Base-by-base conservation (phyloP, 2,329 filamentous ascomycete species). In the Colletotrichum somersetense region DNA sequence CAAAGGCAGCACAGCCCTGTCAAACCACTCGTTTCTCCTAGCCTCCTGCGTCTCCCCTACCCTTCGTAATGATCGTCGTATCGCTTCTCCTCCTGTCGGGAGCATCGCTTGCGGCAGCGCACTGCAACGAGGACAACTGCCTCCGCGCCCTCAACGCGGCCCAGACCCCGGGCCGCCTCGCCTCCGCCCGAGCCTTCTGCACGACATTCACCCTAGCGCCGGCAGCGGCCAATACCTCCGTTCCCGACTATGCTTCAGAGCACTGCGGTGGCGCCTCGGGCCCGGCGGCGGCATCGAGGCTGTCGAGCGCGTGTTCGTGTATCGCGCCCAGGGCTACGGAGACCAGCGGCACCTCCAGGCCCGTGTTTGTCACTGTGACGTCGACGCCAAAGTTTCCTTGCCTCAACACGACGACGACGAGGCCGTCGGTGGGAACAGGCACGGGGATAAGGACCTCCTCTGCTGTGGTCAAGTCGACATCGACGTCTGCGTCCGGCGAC, bases 41-140 rank as follows among this genome's bases (percentile, higher is more conserved):
- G 1, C 11, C 11, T 6, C 11, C 38, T 6, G 53, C 33, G 20
- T 20, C 20, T 1, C 42, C 18, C 44, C 18, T 46, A 33, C 20
- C 20, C 10, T n/a, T 23, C 20, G 18, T 10, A 1, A 56, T 56
- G 33, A 2, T 16, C 10, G 0, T 38, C 12, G 10, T 8, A 16
- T 56, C 30, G 1, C 30, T 38, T 38, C 52, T 55, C 1, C 20
- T 46, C 20, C 53, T 38, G 18, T 20, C 33, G 35, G 53, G 53
- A 5, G 16, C 18, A 14, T n/a, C 33, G 33, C 53, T 56, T 12
- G 3, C 35, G 33, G 33, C 52, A 12, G 62, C 71, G 6, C 62
- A 72, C 18, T 80, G 79, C 74, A 66, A 74, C 56, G 78, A 78
- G 30, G 80, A 82, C 75, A 80, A 81, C 71, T 82, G 81, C 74